Conservation (phyloP, 306 rosid species). For the Cucumis sativus region DNA sequence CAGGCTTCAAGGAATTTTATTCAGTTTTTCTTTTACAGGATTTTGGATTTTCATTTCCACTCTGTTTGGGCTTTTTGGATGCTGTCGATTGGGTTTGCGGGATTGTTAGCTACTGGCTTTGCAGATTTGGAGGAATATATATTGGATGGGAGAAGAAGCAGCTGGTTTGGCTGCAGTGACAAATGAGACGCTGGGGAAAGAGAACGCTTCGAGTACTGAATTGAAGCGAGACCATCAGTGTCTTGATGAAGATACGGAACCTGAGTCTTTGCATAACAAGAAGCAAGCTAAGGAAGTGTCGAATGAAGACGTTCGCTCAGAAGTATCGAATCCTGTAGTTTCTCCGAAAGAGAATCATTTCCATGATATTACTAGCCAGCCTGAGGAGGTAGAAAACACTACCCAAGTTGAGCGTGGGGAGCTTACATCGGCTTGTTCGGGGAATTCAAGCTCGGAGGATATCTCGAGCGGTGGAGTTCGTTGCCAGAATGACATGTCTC, state of each 20-base stretch:
- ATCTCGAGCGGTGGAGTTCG: slow-evolving; percentile 37
- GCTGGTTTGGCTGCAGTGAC: slow-evolving; percentile 29
- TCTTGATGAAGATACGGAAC: slow-evolving; percentile 29
- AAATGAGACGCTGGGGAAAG: slow-evolving; percentile 33
- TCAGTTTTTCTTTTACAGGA: background rate
- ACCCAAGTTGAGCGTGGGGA: slow-evolving; percentile 64
- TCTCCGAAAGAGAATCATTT: slow-evolving; percentile 50
- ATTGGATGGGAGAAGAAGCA: slow-evolving; percentile 68
- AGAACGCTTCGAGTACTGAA: slow-evolving; percentile 27
- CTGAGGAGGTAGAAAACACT: slow-evolving; percentile 21
- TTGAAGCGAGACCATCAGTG: slow-evolving; percentile 59
- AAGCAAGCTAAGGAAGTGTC: slow-evolving; percentile 71
- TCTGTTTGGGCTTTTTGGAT: slow-evolving; percentile 22
- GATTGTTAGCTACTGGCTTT: slow-evolving; percentile 9
- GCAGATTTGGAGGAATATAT: slow-evolving; percentile 16
- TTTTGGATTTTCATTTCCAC: background rate
- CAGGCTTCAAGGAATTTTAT: background rate
- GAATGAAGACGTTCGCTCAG: slow-evolving; percentile 73
- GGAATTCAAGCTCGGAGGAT: slow-evolving; percentile 51
- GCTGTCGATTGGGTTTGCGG: slow-evolving; percentile 28
- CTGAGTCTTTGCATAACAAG: slow-evolving; percentile 35
- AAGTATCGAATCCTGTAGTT: slow-evolving; percentile 61
- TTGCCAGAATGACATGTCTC: slow-evolving; percentile 23
- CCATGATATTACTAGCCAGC: slow-evolving; percentile 79
- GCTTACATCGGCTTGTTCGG: slow-evolving; percentile 51